These are phyloP conservation scores for Arthroderma sp. DNA, from an alignment of 2,329 filamentous ascomycete species.

Conservation along the genomic window DNA sequence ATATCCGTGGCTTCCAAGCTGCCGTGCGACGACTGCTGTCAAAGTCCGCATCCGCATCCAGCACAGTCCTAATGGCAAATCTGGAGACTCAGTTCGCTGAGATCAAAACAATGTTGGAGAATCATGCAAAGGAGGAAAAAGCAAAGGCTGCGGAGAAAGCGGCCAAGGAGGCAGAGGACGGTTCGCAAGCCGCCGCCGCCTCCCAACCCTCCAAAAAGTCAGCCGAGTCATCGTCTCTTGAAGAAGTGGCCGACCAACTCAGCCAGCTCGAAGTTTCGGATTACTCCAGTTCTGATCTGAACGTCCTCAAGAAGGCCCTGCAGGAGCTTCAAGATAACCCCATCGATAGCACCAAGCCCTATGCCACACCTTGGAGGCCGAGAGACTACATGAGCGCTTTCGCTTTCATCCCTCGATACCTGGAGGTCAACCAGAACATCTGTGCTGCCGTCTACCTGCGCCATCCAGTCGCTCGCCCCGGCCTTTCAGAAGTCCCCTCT, in stretches of 20 bases:
- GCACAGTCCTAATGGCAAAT: constrained; percentile 32
- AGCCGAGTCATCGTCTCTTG: constrained; percentile 8
- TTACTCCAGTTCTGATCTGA: constrained; percentile 36
- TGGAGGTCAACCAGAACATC: constrained; percentile 96
- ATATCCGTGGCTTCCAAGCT: constrained; percentile 58
- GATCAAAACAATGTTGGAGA: constrained; percentile 27
- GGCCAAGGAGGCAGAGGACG: neutral
- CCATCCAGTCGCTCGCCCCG: constrained; percentile 79
- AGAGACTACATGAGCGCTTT: constrained; percentile 80
- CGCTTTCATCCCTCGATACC: constrained; percentile 84
- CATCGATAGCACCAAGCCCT: constrained; percentile 63
- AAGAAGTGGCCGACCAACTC: constrained; percentile 19
- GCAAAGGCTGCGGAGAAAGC: neutral
- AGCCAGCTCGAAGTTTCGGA: constrained; percentile 29
- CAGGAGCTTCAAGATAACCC: constrained; percentile 60
- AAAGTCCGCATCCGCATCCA: constrained; percentile 30
- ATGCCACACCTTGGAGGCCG: constrained; percentile 81
- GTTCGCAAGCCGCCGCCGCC: neutral
- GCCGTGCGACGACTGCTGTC: constrained; percentile 51
- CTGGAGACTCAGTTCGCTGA: constrained; percentile 43
- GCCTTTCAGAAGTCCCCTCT: constrained; percentile 68
- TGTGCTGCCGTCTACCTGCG: constrained; percentile 90
- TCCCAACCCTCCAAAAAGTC: neutral
- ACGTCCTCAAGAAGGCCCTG: constrained; percentile 43
- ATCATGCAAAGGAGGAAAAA: neutral